Conservation (phyloP, 257 asterid species). For the Nemophila menziesii region DNA sequence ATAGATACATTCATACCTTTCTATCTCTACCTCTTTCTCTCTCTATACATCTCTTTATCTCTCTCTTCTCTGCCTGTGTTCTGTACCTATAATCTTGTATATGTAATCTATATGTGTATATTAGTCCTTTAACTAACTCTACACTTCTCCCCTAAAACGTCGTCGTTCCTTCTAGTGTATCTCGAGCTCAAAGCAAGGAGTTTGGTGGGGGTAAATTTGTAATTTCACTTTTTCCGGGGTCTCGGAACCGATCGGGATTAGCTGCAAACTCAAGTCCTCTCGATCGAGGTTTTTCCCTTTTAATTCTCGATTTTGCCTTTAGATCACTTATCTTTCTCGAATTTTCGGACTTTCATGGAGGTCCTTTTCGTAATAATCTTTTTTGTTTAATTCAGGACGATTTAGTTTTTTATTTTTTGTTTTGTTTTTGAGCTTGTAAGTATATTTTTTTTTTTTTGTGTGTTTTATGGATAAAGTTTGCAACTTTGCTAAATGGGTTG, state of each 20-base stretch:
- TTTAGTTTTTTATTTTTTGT: background rate
- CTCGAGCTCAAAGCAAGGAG: slow-evolving; percentile 10
- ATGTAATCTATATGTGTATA: background rate
- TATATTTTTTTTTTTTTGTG: background rate
- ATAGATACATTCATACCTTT: no score
- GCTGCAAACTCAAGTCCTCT: slow-evolving; percentile 24
- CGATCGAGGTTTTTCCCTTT: slow-evolving; percentile 39
- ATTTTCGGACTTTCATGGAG: background rate
- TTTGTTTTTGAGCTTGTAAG: background rate
- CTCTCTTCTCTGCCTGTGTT: slow-evolving; percentile 16
- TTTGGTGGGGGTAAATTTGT: slow-evolving; percentile 9
- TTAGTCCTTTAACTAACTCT: background rate
- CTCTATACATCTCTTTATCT: slow-evolving; percentile 1
- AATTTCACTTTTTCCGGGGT: slow-evolving; percentile 11
- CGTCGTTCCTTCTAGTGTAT: slow-evolving; percentile 13
- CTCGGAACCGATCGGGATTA: slow-evolving; percentile 17
- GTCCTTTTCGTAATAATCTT: slow-evolving; percentile 4
- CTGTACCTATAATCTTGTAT: no score
- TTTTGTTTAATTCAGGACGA: background rate
- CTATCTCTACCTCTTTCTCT: background rate
- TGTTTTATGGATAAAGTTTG: background rate
- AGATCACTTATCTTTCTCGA: slow-evolving; percentile 14
- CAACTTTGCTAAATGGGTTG: background rate
- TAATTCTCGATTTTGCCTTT: slow-evolving; percentile 13
- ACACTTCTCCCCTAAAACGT: slow-evolving; percentile 19